These are phyloP conservation scores for Tricholoma matsutake DNA, from an alignment of 768 basidiomycete genomes.

Conservation along the genomic window DNA sequence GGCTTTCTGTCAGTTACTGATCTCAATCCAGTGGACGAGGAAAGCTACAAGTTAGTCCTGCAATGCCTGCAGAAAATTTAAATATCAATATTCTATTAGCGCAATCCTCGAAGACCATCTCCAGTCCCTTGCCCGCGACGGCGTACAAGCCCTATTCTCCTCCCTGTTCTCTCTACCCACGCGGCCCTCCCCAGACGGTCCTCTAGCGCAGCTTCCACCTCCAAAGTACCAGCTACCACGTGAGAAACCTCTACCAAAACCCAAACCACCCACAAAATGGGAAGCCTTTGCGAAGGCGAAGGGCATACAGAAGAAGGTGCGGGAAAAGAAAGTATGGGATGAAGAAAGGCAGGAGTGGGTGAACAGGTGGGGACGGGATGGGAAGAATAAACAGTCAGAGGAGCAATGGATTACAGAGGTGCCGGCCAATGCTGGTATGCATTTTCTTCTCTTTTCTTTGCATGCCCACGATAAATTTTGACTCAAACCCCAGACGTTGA, in stretches of 20 bases:
- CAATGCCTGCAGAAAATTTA: background rate
- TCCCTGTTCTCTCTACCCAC: constrained; percentile 83
- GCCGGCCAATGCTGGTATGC: constrained; percentile 77
- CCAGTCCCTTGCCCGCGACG: constrained; percentile 71
- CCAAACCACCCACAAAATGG: constrained; percentile 95
- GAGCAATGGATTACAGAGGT: constrained; percentile 93
- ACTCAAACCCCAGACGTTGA: constrained; percentile 55
- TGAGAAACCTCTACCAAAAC: constrained; percentile 89
- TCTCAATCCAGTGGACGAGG: constrained; percentile 80
- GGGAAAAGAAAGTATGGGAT: constrained; percentile 87
- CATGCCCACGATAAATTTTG: background rate
- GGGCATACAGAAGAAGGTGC: constrained; percentile 80
- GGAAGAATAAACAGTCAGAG: constrained; percentile 86
- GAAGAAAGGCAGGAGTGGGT: constrained; percentile 95
- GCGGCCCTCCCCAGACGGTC: constrained; percentile 71
- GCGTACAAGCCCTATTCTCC: constrained; percentile 77
- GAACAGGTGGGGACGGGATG: constrained; percentile 82
- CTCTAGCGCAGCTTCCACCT: constrained; percentile 75
- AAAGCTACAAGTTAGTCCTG: constrained; percentile 69
- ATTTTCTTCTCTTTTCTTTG: background rate
- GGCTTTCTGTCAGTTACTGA: constrained; percentile 87
- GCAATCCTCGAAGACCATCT: constrained; percentile 80
- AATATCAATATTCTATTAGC: constrained; percentile 34
- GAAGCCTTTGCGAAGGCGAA: constrained; percentile 92
- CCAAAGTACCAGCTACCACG: constrained; percentile 80